A percentile compares a stretch with the other conserved stretches of the same genome.
Conservation (phyloP, 768 basidiomycete genomes). For the Mycena rosella region DNA sequence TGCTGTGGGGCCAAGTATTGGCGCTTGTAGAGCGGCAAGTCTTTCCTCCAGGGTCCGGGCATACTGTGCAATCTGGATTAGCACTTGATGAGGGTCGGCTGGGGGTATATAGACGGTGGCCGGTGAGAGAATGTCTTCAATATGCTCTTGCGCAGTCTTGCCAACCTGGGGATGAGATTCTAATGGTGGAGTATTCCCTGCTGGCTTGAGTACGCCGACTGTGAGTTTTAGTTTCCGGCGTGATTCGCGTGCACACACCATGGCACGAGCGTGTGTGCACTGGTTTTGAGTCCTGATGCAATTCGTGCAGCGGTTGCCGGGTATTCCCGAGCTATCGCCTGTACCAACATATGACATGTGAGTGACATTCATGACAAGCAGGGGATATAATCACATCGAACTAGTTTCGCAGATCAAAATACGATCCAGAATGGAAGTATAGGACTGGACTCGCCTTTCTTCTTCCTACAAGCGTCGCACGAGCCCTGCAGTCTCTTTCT, state of each 20-base stretch:
- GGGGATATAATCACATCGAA: slow-evolving; percentile 13
- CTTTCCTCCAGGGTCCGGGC: slow-evolving; percentile 6
- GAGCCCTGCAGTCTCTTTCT: slow-evolving; percentile 35
- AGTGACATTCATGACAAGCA: neutral
- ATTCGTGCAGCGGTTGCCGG: slow-evolving; percentile 66
- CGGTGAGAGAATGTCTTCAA: slow-evolving; percentile 25
- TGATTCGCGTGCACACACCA: slow-evolving; percentile 49
- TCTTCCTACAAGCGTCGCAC: slow-evolving; percentile 8
- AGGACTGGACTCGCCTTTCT: slow-evolving; percentile 20
- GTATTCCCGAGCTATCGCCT: slow-evolving; percentile 73
- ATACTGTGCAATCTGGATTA: slow-evolving; percentile 27
- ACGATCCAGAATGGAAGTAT: slow-evolving; percentile 16
- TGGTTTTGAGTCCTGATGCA: slow-evolving; percentile 60
- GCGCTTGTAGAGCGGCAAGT: slow-evolving; percentile 10
- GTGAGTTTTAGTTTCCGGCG: slow-evolving; percentile 26
- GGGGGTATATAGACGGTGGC: slow-evolving; percentile 24
- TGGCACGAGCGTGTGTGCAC: slow-evolving; percentile 70
- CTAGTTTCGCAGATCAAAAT: slow-evolving; percentile 14
- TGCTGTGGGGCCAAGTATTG: neutral
- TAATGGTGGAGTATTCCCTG: neutral
- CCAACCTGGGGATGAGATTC: too few relatives aligned
- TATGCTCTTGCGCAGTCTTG: slow-evolving; percentile 22
- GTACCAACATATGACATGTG: neutral
- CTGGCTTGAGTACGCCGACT: neutral
- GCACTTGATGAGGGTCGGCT: slow-evolving; percentile 17